Percentiles rank a stretch among this genome's conserved stretches.
phyloP scores from a whole-genome alignment of 306 rosid species.

The Lotus japonicus region DNA sequence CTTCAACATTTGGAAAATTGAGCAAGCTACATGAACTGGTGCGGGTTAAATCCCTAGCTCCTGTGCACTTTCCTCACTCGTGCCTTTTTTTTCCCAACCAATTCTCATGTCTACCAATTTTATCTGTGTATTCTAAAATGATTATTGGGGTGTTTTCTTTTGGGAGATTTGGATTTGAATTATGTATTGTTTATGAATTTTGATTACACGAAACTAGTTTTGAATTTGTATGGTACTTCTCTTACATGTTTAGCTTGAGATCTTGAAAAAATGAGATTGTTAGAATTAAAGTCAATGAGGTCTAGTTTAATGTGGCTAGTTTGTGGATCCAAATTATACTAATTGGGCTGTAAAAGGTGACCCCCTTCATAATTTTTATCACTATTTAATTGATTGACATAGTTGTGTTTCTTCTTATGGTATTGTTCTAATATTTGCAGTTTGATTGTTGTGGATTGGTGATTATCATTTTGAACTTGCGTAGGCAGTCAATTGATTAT shows the following conservation, averaged over 20 bases:
- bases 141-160: no score
- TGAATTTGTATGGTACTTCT: background rate
- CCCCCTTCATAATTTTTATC: background rate
- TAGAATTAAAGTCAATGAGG: background rate
- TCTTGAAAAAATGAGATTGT: background rate
- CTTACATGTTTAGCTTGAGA: background rate
- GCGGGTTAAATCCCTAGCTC: no score
- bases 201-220: no score
- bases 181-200: no score
- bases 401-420: background rate
- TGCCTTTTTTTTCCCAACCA: no score
- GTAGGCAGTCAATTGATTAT: slow-evolving; percentile 5
- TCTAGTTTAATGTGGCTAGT: no score
- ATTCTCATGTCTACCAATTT: no score
- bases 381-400: background rate
- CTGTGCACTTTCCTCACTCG: no score
- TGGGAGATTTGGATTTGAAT: no score
- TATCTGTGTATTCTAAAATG: no score
- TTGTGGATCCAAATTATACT: background rate
- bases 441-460: slow-evolving; percentile 3
- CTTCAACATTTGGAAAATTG: no score
- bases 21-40: no score
- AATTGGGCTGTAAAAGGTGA: background rate
- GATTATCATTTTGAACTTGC: background rate
- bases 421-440: background rate